These are phyloP conservation scores for Caryopteris hybrid DNA, from an alignment of 305 asterid species.

Conservation along the genomic window DNA sequence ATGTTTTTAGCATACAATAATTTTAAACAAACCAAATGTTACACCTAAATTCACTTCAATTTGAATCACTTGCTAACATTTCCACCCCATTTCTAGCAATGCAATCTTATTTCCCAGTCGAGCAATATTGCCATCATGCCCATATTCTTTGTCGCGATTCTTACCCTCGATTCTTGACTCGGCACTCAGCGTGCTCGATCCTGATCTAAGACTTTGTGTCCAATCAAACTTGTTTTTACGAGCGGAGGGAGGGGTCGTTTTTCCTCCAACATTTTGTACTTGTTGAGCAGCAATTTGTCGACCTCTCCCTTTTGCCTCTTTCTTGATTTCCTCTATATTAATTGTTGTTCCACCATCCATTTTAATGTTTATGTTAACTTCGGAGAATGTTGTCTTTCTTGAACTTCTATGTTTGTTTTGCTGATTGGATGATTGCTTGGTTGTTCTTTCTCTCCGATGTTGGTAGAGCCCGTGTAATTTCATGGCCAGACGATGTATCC, in stretches of 20 bases:
- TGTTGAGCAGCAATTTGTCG: background rate
- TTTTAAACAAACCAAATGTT: too few relatives aligned
- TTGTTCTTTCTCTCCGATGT: constrained; percentile 37
- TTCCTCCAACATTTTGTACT: background rate
- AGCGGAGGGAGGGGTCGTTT: too few relatives aligned
- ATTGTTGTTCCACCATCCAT: constrained; percentile 54
- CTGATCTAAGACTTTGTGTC: constrained; percentile 51
- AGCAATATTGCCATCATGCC: too few relatives aligned
- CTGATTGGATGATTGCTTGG: background rate
- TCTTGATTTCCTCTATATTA: constrained; percentile 52
- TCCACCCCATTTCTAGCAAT: constrained; percentile 29
- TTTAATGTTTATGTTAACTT: constrained; percentile 52
- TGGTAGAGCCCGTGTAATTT: constrained; percentile 51
- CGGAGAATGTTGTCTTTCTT: constrained; percentile 26
- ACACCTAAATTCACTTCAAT: too few relatives aligned
- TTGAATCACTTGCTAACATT: constrained; percentile 3
- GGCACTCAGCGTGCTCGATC: background rate
- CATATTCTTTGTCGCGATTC: too few relatives aligned
- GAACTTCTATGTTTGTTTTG: background rate
- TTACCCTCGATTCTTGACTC: background rate
- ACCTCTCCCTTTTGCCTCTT: constrained; percentile 16
- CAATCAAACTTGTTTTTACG: constrained; percentile 41
- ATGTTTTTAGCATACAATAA: background rate
- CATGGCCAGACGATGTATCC: constrained; percentile 47
- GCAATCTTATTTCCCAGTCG: constrained; percentile 7